Percentiles rank a stretch among this genome's conserved stretches.
Conservation (phyloP, 2,329 filamentous ascomycete genomes). For the Paracoccidioides brasiliensis region DNA sequence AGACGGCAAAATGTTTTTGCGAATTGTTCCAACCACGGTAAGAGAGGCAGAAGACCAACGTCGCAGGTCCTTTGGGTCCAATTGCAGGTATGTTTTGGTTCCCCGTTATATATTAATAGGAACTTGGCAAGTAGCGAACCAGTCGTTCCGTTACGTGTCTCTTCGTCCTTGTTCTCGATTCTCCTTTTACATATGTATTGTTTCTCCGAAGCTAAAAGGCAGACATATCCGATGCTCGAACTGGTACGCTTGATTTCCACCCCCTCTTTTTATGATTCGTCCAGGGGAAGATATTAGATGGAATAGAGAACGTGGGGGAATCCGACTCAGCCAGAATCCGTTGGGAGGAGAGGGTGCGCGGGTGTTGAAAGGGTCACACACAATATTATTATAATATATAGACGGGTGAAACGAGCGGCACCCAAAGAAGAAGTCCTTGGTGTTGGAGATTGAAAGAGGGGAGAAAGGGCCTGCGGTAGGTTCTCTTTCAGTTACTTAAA, state of each 20-base stretch:
- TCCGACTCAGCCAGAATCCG: not conserved
- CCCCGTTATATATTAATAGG: not conserved
- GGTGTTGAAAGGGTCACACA: not conserved
- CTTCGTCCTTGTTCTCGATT: too few relatives aligned
- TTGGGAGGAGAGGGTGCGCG: not conserved
- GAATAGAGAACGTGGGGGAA: not conserved
- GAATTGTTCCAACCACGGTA: too few relatives aligned
- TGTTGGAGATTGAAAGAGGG: not conserved
- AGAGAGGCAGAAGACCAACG: not conserved
- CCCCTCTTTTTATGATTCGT: not conserved
- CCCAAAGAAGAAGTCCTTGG: not conserved
- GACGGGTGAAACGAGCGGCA: slow-evolving; percentile 1
- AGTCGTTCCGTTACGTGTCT: too few relatives aligned
- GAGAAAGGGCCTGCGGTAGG: not conserved
- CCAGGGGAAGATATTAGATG: not conserved
- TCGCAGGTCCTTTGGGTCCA: not conserved
- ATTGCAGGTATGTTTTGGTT: not conserved
- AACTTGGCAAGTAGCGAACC: too few relatives aligned
- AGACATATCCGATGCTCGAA: too few relatives aligned
- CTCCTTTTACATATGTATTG: too few relatives aligned
- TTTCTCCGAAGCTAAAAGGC: too few relatives aligned
- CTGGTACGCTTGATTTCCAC: too few relatives aligned
- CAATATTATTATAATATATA: not conserved
- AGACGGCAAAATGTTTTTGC: too few relatives aligned
- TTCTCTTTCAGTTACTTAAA: not conserved